Evolutionary conservation across 2,329 filamentous ascomycete genomes (phyloP), one percentile per base, ranked within the genome.

Genomic region (Aspergillus flavus): DNA sequence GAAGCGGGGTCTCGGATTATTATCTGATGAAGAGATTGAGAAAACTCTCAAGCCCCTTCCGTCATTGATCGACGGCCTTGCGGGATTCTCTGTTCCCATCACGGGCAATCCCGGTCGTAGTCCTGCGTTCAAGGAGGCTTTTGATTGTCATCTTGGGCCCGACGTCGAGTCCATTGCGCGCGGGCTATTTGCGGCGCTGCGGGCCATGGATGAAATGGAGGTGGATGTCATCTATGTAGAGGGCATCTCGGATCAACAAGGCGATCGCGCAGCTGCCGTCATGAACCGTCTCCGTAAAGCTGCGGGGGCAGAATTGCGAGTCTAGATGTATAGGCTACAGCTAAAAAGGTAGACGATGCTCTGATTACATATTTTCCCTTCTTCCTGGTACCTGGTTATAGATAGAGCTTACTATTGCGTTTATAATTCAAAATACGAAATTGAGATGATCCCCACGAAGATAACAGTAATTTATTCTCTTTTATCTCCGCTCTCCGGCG

Each of bases 171-270:
- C 86, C 36, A 93, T 99, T 70, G 94, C 95, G 1, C 88, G 94
- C 70, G 91, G 92, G 0, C 82, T 99, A 16, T 99, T 99, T 76
- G 92, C 92, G 14, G 92, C 93, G 1, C 81, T 99, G 59, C 85
- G 95, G 59, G 91, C 94, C 69, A 85, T 99, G 66, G 95, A 99
- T 76, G 87, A 89, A 71, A 84, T 88, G 66, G 86, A 88, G 34
- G 93, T 93, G 4, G 89, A 95, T 73, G 84, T 91, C 23, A 97
- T 99, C 58, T 91, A 94, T 69, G 92, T 98, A 12, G 95, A 99
- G 76, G 94, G 94, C 2, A 91, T 97, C 62, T 78, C 82, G 23
- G 91, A 91, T 59, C 70, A 75, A 64, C 87, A 90, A 63, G 89
- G 91, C 36, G 91, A 95, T 74, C 89, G 95, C 69, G 93, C 93